Evolutionary conservation across 192 early-diverging fungal genomes (phyloP), one percentile per base, ranked within the genome.

Genomic region (Backusella tuberculispora): DNA sequence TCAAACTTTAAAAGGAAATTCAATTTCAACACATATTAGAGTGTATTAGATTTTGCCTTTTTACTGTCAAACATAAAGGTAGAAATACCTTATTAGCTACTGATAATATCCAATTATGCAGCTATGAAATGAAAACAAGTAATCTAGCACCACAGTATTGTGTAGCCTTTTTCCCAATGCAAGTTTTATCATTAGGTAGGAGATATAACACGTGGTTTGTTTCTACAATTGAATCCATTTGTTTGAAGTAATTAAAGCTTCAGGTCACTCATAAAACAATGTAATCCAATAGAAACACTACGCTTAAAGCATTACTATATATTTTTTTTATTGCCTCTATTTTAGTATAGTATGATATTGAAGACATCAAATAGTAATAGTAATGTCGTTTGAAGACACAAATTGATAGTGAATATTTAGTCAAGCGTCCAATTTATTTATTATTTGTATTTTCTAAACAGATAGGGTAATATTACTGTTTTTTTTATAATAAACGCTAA

Each of bases 201-300:
- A 19, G 19, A n/a, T 8, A 24, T 56, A 56, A 24, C 50, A 56
- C 50, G 50, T 56, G 50, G 50, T 56, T 10, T 56, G 24, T 56
- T 56, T 56, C 50, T 56, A 24, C 19, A 56, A 24, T 56, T 56
- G 19, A 24, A 12, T 56, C 19, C 15, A 56, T 21, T 56, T 56
- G 14, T 56, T 56, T 56, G 50, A 56, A 56, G 50, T 56, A 56
- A 56, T 24, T 56, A 56, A 56, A 56, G 50, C 50, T 21, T 56
- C 50, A 21, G 50, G 50, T 56, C n/a, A 56, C 21, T 56, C 50
- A 21, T 56, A 56, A 56, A 17, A 56, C 24, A 21, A 56, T 56
- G 17, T 24, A 9, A 24, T 56, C 50, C 19, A 56, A 56, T 56
- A 56, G 50, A 56, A 56, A 56, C 24, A 24, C 3, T 24, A 21